These are phyloP conservation scores for Myxozyma monticola DNA, from an alignment of 805 yeast species.

Conservation along the genomic window DNA sequence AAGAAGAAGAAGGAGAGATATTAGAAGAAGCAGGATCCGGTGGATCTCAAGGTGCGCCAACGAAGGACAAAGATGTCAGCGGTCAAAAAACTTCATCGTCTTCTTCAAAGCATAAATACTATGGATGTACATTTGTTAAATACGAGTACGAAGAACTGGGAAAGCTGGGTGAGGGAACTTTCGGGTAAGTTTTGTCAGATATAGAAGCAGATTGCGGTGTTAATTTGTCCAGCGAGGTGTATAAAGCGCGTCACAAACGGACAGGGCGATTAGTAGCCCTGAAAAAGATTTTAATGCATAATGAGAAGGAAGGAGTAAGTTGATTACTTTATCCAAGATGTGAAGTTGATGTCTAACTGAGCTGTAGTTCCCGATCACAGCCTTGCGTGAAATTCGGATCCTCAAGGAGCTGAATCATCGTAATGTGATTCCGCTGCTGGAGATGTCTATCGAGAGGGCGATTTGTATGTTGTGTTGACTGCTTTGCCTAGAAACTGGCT, in stretches of 20 bases:
- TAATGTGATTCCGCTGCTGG: slow-evolving; percentile 74
- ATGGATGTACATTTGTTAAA: slow-evolving; percentile 41
- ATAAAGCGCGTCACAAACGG: slow-evolving; percentile 63
- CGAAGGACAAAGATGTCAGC: no score
- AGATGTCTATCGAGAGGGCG: slow-evolving; percentile 63
- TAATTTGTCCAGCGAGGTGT: slow-evolving; percentile 59
- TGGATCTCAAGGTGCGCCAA: neutral
- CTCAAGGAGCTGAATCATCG: slow-evolving; percentile 67
- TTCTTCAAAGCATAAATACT: slow-evolving; percentile 19
- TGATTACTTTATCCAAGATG: slow-evolving; percentile 28
- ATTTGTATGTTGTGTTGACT: slow-evolving; percentile 17
- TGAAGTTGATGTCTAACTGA: neutral
- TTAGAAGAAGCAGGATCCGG: neutral
- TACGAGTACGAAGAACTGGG: slow-evolving; percentile 39
- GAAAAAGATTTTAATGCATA: slow-evolving; percentile 77
- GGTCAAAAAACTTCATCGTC: neutral
- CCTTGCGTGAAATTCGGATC: slow-evolving; percentile 85
- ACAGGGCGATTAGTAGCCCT: slow-evolving; percentile 73
- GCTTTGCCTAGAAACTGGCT: slow-evolving; percentile 6
- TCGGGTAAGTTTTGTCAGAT: slow-evolving; percentile 47
- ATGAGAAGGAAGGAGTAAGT: slow-evolving; percentile 58
- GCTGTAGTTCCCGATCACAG: slow-evolving; percentile 79
- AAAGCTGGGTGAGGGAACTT: slow-evolving; percentile 77
- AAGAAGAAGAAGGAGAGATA: slow-evolving; percentile 10
- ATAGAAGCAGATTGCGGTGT: neutral